Conservation (phyloP, 768 basidiomycete species). For the Pisolithus microcarpus region DNA sequence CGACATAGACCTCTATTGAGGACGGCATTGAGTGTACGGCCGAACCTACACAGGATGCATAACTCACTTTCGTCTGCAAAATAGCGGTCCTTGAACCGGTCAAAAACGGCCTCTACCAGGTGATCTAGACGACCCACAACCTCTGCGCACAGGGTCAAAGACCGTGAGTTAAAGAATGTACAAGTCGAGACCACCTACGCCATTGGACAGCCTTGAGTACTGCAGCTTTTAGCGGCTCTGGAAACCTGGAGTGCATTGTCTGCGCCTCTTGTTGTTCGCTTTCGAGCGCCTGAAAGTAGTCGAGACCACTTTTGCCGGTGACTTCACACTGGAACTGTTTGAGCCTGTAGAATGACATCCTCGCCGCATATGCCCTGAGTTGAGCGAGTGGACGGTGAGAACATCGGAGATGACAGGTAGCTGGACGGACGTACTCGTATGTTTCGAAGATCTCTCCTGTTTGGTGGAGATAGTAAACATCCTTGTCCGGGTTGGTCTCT, state of each 20-base stretch:
- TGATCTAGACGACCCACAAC: slow-evolving; percentile 94
- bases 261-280: slow-evolving; percentile 87
- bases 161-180: slow-evolving; percentile 9
- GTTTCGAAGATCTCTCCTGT: slow-evolving; percentile 97
- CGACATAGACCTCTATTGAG: slow-evolving; percentile 70
- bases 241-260: slow-evolving; percentile 86
- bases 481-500: slow-evolving; percentile 56
- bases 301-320: slow-evolving; percentile 86
- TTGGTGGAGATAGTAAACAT: slow-evolving; percentile 87
- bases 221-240: slow-evolving; percentile 85
- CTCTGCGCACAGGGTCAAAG: slow-evolving; percentile 45
- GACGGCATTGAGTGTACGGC: slow-evolving; percentile 12
- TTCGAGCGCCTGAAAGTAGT: slow-evolving; percentile 90
- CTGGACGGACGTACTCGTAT: slow-evolving; percentile 71
- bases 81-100: slow-evolving; percentile 94
- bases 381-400: slow-evolving; percentile 6
- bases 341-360: slow-evolving; percentile 90
- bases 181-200: slow-evolving; percentile 57
- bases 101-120: slow-evolving; percentile 89
- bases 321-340: slow-evolving; percentile 98
- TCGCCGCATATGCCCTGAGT: slow-evolving; percentile 69
- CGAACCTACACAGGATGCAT: slow-evolving; percentile 2
- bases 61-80: slow-evolving; percentile 84
- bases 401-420: slow-evolving; percentile 21
- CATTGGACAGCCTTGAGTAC: slow-evolving; percentile 92